A percentile compares a stretch with the other conserved stretches of the same genome.
These are phyloP conservation scores for Ophiostoma angusticollis DNA, from an alignment of 2,329 filamentous ascomycete species.

Conservation along the genomic window DNA sequence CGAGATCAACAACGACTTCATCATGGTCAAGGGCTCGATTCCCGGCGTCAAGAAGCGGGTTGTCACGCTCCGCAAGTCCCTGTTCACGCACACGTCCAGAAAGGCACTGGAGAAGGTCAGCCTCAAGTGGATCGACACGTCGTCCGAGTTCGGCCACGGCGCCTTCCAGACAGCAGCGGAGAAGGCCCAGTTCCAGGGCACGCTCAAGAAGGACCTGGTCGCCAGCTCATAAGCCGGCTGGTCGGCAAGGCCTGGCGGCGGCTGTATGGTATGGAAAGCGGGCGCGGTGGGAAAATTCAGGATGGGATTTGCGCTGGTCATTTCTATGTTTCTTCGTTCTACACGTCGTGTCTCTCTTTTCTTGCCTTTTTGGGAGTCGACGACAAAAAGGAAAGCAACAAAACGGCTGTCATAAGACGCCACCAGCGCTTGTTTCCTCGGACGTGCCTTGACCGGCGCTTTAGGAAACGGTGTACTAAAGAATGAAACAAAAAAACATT, in stretches of 20 bases:
- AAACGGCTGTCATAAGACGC: conserved; percentile 1
- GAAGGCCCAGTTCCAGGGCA: conserved; percentile 96
- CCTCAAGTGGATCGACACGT: conserved; percentile 99
- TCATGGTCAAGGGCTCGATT: conserved; percentile 90
- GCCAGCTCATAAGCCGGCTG: conserved; percentile 27
- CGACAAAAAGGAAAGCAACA: no score
- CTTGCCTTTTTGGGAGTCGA: conserved; percentile 4
- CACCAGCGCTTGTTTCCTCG: conserved; percentile 1
- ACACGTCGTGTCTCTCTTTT: no score
- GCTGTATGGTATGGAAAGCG: conserved; percentile 1
- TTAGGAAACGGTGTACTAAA: conserved; percentile 1
- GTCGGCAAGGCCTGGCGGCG: conserved; percentile 1
- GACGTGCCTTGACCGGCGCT: background rate
- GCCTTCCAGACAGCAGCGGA: conserved; percentile 97
- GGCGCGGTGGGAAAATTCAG: conserved; percentile 5
- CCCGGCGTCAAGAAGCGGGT: conserved; percentile 99
- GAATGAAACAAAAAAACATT: conserved; percentile 5
- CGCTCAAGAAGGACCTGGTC: conserved; percentile 92
- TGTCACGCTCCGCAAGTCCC: conserved; percentile 96
- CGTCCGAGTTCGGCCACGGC: conserved; percentile 99
- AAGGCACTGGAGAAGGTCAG: conserved; percentile 97
- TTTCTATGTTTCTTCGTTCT: conserved; percentile 7
- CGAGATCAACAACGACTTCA: conserved; percentile 99
- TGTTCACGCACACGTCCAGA: conserved; percentile 93
- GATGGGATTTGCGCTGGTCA: conserved; percentile 8